Evolutionary conservation across 768 basidiomycete species (phyloP), one percentile per base, ranked within the genome.

Genomic region (Trametes maxima): DNA sequence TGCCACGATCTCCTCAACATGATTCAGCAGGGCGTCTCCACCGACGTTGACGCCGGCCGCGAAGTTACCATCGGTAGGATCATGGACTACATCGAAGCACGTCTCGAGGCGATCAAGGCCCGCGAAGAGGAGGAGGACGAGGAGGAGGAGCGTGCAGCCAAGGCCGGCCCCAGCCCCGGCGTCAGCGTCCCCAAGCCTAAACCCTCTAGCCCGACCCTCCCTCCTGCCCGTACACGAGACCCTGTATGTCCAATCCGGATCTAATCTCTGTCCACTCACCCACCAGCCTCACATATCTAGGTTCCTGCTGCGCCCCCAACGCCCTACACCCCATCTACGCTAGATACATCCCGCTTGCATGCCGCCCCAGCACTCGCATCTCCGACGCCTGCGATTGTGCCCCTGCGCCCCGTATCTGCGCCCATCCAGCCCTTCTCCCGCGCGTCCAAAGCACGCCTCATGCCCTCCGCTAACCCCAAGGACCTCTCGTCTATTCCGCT

Each of bases 61-160:
- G 87, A 87, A 43, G 84, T 90, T 86, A 85, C 87, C 0, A 87
- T 93, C 67, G 91, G 88, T 12, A 74, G 86, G 28, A 85, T 94
- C 52, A 84, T 93, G 86, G 90, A 93, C 67, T 93, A 90, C 87
- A 84, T 88, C 62, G 92, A 94, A 70, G 91, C 89, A 0, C 77
- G 92, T 58, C 73, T 92, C 44, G 91, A 93, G 22, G 91, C 90
- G 0, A 83, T 93, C 59, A 85, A 80, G 66, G 79, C 85, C 1
- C 79, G 85, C 45, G 88, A 90, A 55, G 91, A 93, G 55, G 92
- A 92, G 69, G 90, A 92, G 62, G 89, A 90, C 33, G 90, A 92
- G 69, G 90, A 91, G 59, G 88, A 90, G 63, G 88, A 90, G 63
- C 76, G 81, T 47, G 87, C 89, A 68, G 47, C 61, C 68, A 63